Conservation (phyloP, 768 basidiomycete genomes). For the Hydnomerulius pinastri region DNA sequence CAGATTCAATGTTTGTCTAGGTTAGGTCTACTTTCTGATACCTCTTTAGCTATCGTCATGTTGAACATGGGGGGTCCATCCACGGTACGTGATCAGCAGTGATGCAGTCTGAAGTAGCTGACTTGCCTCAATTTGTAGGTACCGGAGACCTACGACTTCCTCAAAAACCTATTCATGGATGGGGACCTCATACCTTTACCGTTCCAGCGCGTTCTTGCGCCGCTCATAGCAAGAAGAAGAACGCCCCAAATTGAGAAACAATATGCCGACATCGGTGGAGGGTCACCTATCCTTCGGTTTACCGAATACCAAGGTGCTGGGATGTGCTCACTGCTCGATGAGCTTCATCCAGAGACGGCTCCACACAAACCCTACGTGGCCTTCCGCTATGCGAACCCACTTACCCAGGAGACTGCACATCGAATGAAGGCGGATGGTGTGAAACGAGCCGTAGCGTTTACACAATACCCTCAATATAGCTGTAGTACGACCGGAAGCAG, state of each 20-base stretch:
- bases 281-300: conserved; percentile 92
- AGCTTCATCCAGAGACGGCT: conserved; percentile 89
- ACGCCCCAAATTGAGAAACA: conserved; percentile 94
- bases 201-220: conserved; percentile 85
- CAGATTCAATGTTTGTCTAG: conserved; percentile 5
- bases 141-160: conserved; percentile 88
- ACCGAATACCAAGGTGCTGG: conserved; percentile 86
- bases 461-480: conserved; percentile 98
- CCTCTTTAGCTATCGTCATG: conserved; percentile 80
- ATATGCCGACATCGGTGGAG: conserved; percentile 93
- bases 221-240: conserved; percentile 83
- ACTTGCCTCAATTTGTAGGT: conserved; percentile 50
- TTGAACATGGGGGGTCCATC: conserved; percentile 99
- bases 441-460: conserved; percentile 90
- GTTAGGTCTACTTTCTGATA: conserved; percentile 15
- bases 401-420: conserved; percentile 79
- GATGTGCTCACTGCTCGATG: conserved; percentile 90
- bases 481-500: conserved; percentile 98
- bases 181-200: conserved; percentile 95
- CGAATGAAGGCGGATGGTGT: conserved; percentile 92
- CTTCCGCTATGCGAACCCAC: conserved; percentile 89
- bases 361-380: conserved; percentile 97
- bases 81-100: conserved; percentile 56
- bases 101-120: conserved; percentile 1
- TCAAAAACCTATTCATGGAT: conserved; percentile 89